Base-by-base conservation (phyloP, 164 flowering plant genomes). In the Sedum album region DNA sequence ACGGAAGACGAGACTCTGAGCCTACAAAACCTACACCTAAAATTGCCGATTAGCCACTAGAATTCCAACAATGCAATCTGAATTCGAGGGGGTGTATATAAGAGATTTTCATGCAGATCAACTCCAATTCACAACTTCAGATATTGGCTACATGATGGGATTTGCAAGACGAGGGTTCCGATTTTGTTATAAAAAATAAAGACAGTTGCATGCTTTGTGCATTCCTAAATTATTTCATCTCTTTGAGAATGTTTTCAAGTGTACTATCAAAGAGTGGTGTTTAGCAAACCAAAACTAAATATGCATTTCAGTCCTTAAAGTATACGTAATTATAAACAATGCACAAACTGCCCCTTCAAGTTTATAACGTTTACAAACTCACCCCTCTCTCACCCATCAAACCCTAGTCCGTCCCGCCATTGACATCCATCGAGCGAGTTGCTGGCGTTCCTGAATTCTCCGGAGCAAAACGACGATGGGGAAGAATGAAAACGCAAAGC, bases 401-500 rank as follows among this genome's bases (percentile, higher is more conserved):
- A 35, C 38, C 38, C 38, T 35, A 35, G 7, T 35, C 38, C 38
- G 7, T 35, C 38, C 3, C 38, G 38, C 38, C 38, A 35, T 35
- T 35, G 38, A 35, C 38, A 35, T 35, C 38, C 38, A 35, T 35
- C 38, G 5, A 35, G 3, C 38, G 38, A 35, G 38, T 35, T 35
- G 38, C 38, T 35, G n/a, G n/a, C n/a, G n/a, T n/a, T n/a, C n/a
- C 38, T 7, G 38, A 35, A 35, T n/a, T 35, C 38, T 35, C 38
- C 13, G 10, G 10, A 7, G 13, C 46, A 13, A 41, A 41, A 41
- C 46, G 33, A 21, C 66, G 68, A 87, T 83, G 91, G 88, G 83
- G 77, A 90, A 86, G 82, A 84, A 75, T 70, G 96, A 88, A 66
- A 89, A 89, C 74, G 74, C 84, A 6, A 84, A 71, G 51, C 72